Conservation (phyloP, 106 monocot genomes). For the Cymbidium sinense region DNA sequence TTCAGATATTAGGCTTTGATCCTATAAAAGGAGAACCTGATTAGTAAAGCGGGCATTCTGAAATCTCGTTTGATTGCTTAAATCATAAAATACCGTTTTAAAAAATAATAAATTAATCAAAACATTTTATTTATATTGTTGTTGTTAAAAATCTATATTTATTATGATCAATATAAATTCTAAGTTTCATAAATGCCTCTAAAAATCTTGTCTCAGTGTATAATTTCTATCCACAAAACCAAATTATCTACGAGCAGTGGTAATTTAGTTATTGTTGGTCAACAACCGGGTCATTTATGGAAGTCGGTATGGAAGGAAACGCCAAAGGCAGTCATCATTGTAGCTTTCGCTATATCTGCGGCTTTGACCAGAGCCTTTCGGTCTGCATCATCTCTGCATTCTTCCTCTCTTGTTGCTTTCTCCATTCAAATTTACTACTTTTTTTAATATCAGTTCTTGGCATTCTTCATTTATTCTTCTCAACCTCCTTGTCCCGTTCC, state of each 20-base stretch:
- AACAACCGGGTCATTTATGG: neutral
- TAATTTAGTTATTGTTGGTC: neutral
- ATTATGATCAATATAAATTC: too few species aligned
- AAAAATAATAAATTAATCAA: too few species aligned
- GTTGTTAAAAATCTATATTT: too few species aligned
- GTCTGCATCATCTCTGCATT: neutral
- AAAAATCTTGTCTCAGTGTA: too few species aligned
- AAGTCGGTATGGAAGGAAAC: neutral
- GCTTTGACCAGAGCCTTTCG: neutral
- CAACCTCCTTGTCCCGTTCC: neutral
- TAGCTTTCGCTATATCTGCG: slow-evolving; percentile 7
- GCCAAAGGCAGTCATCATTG: slow-evolving; percentile 5
- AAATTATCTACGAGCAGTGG: neutral
- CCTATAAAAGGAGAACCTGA: too few species aligned
- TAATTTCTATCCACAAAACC: too few species aligned
- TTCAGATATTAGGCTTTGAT: too few species aligned
- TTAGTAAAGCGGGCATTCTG: too few species aligned
- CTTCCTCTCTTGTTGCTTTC: neutral
- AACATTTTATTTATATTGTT: too few species aligned
- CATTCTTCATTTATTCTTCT: neutral
- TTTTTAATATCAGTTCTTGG: neutral
- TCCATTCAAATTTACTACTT: neutral
- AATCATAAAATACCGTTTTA: too few species aligned
- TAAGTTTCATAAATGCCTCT: too few species aligned
- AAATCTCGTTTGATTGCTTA: too few species aligned